A percentile compares a stretch with the other conserved stretches of the same genome.
Evolutionary conservation across 345 rosid species (phyloP).

Genomic region (Trapa incisa): DNA sequence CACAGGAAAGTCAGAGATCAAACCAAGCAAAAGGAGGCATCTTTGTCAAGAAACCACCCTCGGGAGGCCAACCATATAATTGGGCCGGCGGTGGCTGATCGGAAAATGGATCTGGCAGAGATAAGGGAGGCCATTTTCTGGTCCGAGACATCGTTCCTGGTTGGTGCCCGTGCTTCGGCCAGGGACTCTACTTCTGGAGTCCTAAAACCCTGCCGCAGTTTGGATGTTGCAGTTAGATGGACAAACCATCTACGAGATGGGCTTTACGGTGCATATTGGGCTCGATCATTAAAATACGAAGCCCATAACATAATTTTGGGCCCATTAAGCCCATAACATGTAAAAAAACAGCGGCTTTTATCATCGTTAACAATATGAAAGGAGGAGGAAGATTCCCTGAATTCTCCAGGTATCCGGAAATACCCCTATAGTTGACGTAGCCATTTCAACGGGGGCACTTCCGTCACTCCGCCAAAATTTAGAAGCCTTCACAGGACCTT

Average conservation of each 20-base stretch:
- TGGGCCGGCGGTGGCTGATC: constrained; percentile 41
- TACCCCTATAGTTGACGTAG: background rate
- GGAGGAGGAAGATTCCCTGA: background rate
- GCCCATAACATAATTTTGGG: too few species aligned
- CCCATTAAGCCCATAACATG: too few species aligned
- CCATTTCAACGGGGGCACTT: background rate
- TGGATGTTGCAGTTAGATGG: too few species aligned
- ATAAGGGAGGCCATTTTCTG: constrained; percentile 41
- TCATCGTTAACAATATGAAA: too few species aligned
- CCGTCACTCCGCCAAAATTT: background rate
- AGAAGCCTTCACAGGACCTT: background rate
- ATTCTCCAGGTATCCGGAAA: background rate
- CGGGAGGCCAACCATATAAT: too few species aligned
- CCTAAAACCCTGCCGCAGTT: background rate
- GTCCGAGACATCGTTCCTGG: background rate
- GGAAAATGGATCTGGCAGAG: constrained; percentile 63
- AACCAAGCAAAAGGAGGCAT: too few species aligned
- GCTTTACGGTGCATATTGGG: too few species aligned
- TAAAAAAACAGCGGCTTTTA: too few species aligned
- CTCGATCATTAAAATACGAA: too few species aligned
- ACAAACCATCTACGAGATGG: too few species aligned
- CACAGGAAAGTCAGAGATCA: too few species aligned
- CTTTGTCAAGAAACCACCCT: too few species aligned
- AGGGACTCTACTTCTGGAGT: background rate
- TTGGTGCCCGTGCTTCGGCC: background rate